Evolutionary conservation across 768 basidiomycete genomes (phyloP), one percentile per base, ranked within the genome.

Genomic region (Lentinula edodes): DNA sequence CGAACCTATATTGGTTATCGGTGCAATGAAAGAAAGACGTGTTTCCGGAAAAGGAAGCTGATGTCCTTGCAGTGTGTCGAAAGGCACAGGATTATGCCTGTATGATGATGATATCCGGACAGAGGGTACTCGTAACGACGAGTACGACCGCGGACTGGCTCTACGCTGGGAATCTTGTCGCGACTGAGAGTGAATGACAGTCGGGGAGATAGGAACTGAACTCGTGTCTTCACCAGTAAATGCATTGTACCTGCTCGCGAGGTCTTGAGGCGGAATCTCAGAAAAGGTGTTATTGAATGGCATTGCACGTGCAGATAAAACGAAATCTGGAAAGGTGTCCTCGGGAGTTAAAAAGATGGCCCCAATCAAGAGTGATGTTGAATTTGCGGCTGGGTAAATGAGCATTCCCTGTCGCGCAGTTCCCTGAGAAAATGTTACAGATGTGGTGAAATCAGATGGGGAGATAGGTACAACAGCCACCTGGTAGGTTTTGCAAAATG

Each of bases 371-470:
- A 83, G 67, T 20, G 80, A 78, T 61, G 77, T 80, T 0, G 82
- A 81, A 64, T 82, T 80, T 58, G 76, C 76, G 39, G 80, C 77
- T 42, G 83, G 82, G 64, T 80, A 80, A 53, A 85, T 76, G 52
- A 85, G 74, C 67, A 87, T 77, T 52, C 83, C 83, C 60, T 79
- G 76, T 41, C 80, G 39, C 28, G 57, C 18, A 20, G 20, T 35
- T 18, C 42, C 23, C 23, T 62, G 39, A 39, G 63, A 57, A 7
- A 61, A 58, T 10, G 52, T 23, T n/a, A 50, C 35, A 54, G 53
- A 36, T 35, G 43, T 38, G 12, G 61, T 20, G 20, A 55, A 38
- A n/a, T 64, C 63, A 42, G 72, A 72, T 62, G 76, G 77, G 83
- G 9, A 23, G 41, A 56, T 56, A 41, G 55, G 55, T 23, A 80